Percentiles rank a stretch among this genome's conserved stretches.
These are phyloP conservation scores for Annona cherimola DNA, from an alignment of 164 flowering plant genomes.

Conservation along the genomic window DNA sequence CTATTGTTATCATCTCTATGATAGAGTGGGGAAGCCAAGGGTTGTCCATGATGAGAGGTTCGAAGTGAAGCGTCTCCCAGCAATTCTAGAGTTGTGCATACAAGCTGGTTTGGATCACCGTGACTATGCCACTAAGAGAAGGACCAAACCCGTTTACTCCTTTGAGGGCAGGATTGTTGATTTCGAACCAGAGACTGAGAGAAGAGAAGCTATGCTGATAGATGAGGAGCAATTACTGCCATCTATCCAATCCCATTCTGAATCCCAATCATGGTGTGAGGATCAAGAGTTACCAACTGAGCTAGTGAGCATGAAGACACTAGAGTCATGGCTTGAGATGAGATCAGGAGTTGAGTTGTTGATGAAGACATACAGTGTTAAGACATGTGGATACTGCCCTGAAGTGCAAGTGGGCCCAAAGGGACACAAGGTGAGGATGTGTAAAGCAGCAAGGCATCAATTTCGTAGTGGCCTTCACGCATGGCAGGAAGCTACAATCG, in stretches of 20 bases:
- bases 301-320: conserved; percentile 29
- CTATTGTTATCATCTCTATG: conserved; percentile 66
- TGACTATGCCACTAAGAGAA: conserved; percentile 63
- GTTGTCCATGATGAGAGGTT: conserved; percentile 63
- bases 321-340: conserved; percentile 61
- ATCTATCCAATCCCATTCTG: neutral
- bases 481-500: conserved; percentile 74
- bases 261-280: neutral
- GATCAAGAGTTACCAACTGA: conserved; percentile 23
- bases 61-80: conserved; percentile 47
- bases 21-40: conserved; percentile 74
- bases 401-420: conserved; percentile 88
- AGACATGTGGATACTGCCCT: conserved; percentile 76
- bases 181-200: conserved; percentile 42
- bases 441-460: conserved; percentile 82
- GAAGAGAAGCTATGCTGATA: neutral
- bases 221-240: neutral
- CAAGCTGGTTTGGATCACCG: conserved; percentile 79
- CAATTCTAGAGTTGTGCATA: conserved; percentile 81
- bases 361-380: conserved; percentile 62
- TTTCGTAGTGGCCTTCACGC: conserved; percentile 62
- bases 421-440: conserved; percentile 83
- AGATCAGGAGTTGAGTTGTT: conserved; percentile 43
- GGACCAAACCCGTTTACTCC: conserved; percentile 68
- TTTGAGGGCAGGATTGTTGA: conserved; percentile 83